phyloP scores from a whole-genome alignment of 257 asterid species.

The Jasminum sambac region DNA sequence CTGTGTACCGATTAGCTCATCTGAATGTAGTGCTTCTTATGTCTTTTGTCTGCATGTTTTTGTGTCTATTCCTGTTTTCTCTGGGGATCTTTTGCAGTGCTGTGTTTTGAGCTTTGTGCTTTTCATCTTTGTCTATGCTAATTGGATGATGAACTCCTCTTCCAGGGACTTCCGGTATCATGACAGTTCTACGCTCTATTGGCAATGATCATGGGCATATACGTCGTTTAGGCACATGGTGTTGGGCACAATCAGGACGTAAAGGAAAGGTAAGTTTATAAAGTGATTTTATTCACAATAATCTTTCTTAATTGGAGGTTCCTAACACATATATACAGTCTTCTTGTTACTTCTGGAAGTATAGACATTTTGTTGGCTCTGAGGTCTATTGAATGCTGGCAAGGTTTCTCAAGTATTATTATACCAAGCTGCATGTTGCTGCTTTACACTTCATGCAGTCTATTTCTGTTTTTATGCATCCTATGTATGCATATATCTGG shows the following conservation, averaged over 20 bases:
- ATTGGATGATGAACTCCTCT: constrained; percentile 22
- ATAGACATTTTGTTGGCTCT: neutral
- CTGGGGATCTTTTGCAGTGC: neutral
- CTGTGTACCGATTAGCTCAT: constrained; percentile 8
- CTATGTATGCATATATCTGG: constrained; percentile 10
- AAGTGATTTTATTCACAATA: constrained; percentile 1
- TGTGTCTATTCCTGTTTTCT: constrained; percentile 1
- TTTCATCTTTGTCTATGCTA: constrained; percentile 9
- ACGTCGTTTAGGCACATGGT: constrained; percentile 78
- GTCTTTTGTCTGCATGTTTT: constrained; percentile 2
- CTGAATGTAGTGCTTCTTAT: neutral
- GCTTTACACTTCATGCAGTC: neutral
- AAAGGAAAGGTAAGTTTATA: constrained; percentile 81
- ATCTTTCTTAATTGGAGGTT: constrained; percentile 11
- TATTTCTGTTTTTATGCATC: neutral
- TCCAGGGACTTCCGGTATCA: constrained; percentile 83
- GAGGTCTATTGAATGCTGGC: neutral
- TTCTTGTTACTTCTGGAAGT: constrained; percentile 3
- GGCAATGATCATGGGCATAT: constrained; percentile 85
- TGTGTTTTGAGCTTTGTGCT: neutral
- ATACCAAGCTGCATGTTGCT: neutral
- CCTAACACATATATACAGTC: constrained; percentile 18
- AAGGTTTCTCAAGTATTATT: neutral
- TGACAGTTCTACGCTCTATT: constrained; percentile 90
- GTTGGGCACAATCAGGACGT: constrained; percentile 88